Base-by-base conservation (phyloP, 2,329 filamentous ascomycete genomes). In the Neurospora crassa region DNA sequence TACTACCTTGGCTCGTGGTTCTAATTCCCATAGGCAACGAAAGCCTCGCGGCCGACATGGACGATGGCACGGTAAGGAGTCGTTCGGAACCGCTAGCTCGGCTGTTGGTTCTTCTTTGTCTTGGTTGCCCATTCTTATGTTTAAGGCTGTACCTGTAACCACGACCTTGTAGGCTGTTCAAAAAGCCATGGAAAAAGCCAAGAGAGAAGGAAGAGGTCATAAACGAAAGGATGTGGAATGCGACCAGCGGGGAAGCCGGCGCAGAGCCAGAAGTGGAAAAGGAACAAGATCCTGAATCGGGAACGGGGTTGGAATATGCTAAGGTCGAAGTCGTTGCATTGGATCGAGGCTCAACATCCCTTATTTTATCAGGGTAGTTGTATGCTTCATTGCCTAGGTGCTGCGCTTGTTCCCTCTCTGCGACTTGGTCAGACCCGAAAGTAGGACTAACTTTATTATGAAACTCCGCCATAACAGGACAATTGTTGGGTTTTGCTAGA, bases 301-400 rank as follows among this genome's bases (percentile, higher is more conserved):
- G 53, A 0, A 59, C 24, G 24, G 14, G 53, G 29, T 29, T 5
- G 4, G 29, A 29, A 5, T 29, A 29, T 29, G 29, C 29, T 29
- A 29, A 29, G 29, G 29, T 29, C 29, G 29, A 29, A 29, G 29
- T 29, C 5, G 29, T 68, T 87, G 85, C 37, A 81, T 80, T 0
- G 87, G 86, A 67, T 84, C 80, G 6, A 80, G 80, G 18, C 84
- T 82, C 40, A 89, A 79, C 87, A 89, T 89, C n/a, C 81, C 80
- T 53, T 83, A 81, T 1, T 86, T 83, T 10, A 89, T 79, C 89
- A 1, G 88, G 87, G 76, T 93, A 93, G 76, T 92, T 89, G 79
- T 93, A 93, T 10, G 83, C 83, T 77, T 93, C 91, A 73, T 89
- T 89, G 74, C 91, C 89, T 73, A 90, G 89, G 2, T 63, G 24